These are phyloP conservation scores for Solanum ossicruentum DNA, from an alignment of 257 asterid species.

Conservation along the genomic window DNA sequence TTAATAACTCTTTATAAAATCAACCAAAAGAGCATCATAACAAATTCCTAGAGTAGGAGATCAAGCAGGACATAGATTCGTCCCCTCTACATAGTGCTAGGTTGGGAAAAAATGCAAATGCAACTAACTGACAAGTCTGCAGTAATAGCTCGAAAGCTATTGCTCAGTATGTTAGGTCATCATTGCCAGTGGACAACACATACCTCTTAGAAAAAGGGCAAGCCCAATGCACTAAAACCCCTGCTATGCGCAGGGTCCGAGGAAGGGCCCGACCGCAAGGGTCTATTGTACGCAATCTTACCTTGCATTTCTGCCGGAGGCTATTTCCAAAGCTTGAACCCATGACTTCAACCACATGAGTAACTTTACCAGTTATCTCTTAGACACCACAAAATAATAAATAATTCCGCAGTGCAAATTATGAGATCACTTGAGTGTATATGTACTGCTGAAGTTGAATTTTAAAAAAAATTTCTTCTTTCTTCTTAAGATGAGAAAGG, in stretches of 20 bases:
- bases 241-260: no score
- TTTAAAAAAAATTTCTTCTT: not conserved
- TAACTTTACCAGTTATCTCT: no score
- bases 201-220: not conserved
- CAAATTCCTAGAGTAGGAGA: conserved; percentile 3
- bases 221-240: no score
- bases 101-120: not conserved
- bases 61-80: not conserved
- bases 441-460: not conserved
- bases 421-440: not conserved
- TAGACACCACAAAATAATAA: not conserved
- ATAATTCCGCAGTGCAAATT: not conserved
- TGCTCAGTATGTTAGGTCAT: not conserved
- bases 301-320: no score
- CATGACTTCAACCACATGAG: no score
- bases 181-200: not conserved
- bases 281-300: no score
- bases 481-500: not conserved
- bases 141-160: not conserved
- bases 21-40: conserved; percentile 1
- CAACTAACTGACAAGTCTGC: not conserved
- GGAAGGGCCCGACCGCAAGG: no score
- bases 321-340: no score
- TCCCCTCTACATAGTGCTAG: not conserved
- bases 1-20: not conserved